Base-by-base conservation (phyloP, 805 yeast genomes). In the Yamadazyma scolyti region DNA sequence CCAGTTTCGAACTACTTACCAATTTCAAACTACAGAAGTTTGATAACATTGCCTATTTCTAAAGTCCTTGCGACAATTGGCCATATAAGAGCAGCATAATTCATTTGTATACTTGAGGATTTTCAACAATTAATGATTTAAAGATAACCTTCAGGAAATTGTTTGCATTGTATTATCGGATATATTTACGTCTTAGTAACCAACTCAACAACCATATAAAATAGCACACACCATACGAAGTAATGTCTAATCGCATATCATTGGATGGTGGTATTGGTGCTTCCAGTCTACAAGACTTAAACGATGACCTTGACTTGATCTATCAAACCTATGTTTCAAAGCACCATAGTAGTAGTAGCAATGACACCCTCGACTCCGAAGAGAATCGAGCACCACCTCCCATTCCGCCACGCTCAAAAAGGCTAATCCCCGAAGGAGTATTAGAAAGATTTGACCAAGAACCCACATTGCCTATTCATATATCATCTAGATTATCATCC, bases 291-390 rank as follows among this genome's bases (percentile, higher is more conserved):
- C 38, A 35, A 16, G 42, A 35, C 20, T 31, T 41, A 30, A 30
- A 33, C 23, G 36, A 36, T 11, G 61, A 57, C 25, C 36, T 59
- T 23, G 56, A 55, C 34, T 28, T 34, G 23, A 58, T 59, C 18
- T 59, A 44, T 24, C 33, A 39, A n/a, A 36, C 39, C 8, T 50
- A 50, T 27, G 33, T 43, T 6, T 15, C 25, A 20, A 35, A 43
- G 18, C 23, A 30, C 5, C 24, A 14, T 4, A 23, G 29, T 30
- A 44, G 35, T 10, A 49, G 58, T 27, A 47, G 57, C 25, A 39
- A 35, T 10, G 61, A 55, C 10, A 50, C 62, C 3, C 44, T 58
- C 14, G 64, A 56, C 32, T 49, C 59, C 10, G 43, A 46, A 17
- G 29, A 30, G 9, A 31, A 51, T 36, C 43, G 34, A 23, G 48